Percentiles rank a stretch among this genome's conserved stretches.
Conservation (phyloP, 352 stramenopile genomes). For the Globisporangium alternatum region DNA sequence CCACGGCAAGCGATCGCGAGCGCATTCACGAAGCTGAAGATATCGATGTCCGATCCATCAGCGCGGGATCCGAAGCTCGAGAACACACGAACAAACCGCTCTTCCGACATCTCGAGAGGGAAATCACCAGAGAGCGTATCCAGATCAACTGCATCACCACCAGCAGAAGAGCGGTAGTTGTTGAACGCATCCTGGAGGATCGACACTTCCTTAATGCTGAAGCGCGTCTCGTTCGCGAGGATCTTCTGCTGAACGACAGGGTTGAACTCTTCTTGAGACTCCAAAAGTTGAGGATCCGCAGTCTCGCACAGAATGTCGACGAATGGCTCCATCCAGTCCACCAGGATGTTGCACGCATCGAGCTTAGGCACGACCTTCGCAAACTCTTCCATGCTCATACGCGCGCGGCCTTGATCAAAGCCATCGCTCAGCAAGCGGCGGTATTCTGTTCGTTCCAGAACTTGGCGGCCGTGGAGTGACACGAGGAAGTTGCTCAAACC, state of each 20-base stretch:
- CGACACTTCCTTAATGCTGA: slow-evolving; percentile 75
- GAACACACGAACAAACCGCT: slow-evolving; percentile 76
- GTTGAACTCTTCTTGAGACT: slow-evolving; percentile 88
- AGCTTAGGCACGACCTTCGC: slow-evolving; percentile 57
- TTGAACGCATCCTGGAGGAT: slow-evolving; percentile 84
- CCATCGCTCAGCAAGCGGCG: slow-evolving; percentile 70
- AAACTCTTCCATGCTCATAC: slow-evolving; percentile 76
- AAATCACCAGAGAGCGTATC: slow-evolving; percentile 79
- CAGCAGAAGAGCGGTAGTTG: slow-evolving; percentile 70
- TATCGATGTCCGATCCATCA: slow-evolving; percentile 77
- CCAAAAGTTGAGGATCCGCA: slow-evolving; percentile 67
- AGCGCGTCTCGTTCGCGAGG: slow-evolving; percentile 76
- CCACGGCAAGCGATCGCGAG: slow-evolving; percentile 76
- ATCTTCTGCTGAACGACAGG: slow-evolving; percentile 88
- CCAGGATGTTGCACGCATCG: slow-evolving; percentile 46
- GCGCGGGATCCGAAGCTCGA: slow-evolving; percentile 74
- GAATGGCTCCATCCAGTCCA: slow-evolving; percentile 85
- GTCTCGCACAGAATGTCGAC: slow-evolving; percentile 86
- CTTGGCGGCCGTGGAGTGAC: slow-evolving; percentile 69
- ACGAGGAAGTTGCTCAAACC: slow-evolving; percentile 85
- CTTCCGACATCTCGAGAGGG: slow-evolving; percentile 80
- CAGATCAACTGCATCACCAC: slow-evolving; percentile 71
- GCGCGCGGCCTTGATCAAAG: slow-evolving; percentile 78
- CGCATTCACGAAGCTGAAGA: slow-evolving; percentile 86
- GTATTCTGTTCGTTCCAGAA: slow-evolving; percentile 75